Conservation (phyloP, 768 basidiomycete species). For the Lyophyllum shimeji region DNA sequence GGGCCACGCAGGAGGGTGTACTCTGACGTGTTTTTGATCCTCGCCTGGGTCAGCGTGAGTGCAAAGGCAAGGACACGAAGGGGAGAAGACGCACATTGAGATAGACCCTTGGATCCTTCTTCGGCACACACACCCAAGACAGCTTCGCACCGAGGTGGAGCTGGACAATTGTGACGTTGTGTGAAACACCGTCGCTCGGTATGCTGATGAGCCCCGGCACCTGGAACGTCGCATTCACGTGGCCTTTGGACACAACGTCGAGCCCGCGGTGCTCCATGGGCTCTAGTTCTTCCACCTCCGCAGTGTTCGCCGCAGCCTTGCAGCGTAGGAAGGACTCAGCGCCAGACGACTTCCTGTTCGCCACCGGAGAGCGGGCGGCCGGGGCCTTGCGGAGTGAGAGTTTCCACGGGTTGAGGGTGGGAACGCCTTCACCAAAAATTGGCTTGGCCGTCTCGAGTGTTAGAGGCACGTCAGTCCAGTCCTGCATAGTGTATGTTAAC, state of each 20-base stretch:
- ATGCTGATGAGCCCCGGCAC: constrained; percentile 17
- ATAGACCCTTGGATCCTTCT: constrained; percentile 21
- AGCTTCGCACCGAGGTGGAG: constrained; percentile 19
- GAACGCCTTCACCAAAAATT: constrained; percentile 34
- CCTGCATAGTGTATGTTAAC: neutral
- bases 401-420: constrained; percentile 32
- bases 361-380: no score
- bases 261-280: neutral
- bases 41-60: constrained; percentile 28
- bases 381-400: constrained; percentile 6
- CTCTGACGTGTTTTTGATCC: constrained; percentile 53
- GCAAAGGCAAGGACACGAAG: no score
- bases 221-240: constrained; percentile 25
- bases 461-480: constrained; percentile 37
- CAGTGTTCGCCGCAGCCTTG: no score
- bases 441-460: constrained; percentile 41
- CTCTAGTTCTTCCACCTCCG: no score
- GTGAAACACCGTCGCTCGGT: constrained; percentile 20
- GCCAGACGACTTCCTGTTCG: no score
- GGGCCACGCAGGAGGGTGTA: constrained; percentile 48
- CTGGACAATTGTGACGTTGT: constrained; percentile 27
- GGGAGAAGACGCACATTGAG: constrained; percentile 15
- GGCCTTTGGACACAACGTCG: neutral
- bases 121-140: constrained; percentile 27
- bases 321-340: no score